Conservation (phyloP, 75 land plant species). For the Pinus tabuliformis region DNA sequence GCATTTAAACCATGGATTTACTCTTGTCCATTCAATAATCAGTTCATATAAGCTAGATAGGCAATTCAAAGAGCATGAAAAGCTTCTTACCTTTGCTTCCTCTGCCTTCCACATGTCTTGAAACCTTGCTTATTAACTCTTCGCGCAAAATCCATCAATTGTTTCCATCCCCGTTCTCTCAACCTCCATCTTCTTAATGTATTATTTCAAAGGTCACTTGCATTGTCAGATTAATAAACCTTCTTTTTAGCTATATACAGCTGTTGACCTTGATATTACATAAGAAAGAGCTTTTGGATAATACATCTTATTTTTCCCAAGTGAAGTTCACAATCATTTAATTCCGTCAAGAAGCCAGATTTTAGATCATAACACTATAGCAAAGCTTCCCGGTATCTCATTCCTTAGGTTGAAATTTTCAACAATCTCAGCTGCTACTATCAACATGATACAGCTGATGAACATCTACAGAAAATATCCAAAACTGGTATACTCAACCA, state of each 20-base stretch:
- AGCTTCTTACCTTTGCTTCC: not conserved
- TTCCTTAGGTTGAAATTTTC: not conserved
- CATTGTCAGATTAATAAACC: not conserved
- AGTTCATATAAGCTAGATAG: not conserved
- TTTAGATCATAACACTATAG: too few relatives aligned
- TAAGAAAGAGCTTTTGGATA: not conserved
- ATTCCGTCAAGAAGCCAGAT: not conserved
- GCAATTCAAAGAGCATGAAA: not conserved
- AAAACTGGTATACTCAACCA: not conserved
- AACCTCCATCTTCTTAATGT: not conserved
- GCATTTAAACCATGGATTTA: not conserved
- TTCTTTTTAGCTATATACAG: not conserved
- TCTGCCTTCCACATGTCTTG: not conserved
- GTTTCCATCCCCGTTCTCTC: not conserved
- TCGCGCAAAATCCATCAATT: not conserved
- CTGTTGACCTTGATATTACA: not conserved
- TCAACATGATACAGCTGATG: not conserved
- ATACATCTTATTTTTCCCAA: not conserved
- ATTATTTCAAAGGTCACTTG: conserved; percentile 2
- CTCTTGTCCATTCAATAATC: not conserved
- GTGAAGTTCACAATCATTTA: not conserved
- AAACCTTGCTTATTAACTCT: not conserved
- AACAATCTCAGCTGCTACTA: not conserved
- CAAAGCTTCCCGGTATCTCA: not conserved
- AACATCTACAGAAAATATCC: not conserved